Evolutionary conservation across 2,329 filamentous ascomycete genomes (phyloP), one percentile per base, ranked within the genome.

Genomic region (Amylocarpus encephaloides): DNA sequence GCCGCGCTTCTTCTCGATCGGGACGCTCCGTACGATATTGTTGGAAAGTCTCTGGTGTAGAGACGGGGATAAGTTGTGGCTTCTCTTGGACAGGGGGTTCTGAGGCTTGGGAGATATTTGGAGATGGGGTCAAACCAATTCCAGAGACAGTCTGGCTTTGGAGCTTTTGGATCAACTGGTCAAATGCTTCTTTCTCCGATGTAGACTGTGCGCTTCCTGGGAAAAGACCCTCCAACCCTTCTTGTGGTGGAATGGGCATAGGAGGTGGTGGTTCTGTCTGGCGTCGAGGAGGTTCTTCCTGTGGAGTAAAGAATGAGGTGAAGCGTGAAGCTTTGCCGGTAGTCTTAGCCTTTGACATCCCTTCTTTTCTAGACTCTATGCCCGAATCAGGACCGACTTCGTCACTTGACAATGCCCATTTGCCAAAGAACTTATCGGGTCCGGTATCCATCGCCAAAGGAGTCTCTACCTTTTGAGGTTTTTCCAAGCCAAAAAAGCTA

Each of bases 121-220:
- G 65, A 53, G 73, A 71, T 34, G 73, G 73, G 18, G 71, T 73
- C 26, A 67, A 64, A 55, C 70, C 71, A 49, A 67, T 49, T 32
- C 50, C 52, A 32, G 49, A 64, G 33, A 72, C 69, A 54, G 69
- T 71, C 49, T 70, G 69, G 35, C 73, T 71, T 44, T 90, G 85
- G 36, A 95, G 78, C 76, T 95, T 94, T 59, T 86, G 80, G 33
- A 95, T 73, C 41, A 96, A 79, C 40, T 83, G 80, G 57, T 89
- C 81, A 68, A 96, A 95, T 1, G 89, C 91, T 66, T 90, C 86
- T 67, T 89, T 88, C 62, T 95, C 91, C 46, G 82, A 79, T 54
- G 69, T 67, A 48, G 67, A 65, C 9, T 63, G 54, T 4, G 56
- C 46, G 16, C 30, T 42, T 57, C 45, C 55, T 48, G 49, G 51